Evolutionary conservation across 148 eudicot species (phyloP).

Genomic region (Gaultheria prostrata): DNA sequence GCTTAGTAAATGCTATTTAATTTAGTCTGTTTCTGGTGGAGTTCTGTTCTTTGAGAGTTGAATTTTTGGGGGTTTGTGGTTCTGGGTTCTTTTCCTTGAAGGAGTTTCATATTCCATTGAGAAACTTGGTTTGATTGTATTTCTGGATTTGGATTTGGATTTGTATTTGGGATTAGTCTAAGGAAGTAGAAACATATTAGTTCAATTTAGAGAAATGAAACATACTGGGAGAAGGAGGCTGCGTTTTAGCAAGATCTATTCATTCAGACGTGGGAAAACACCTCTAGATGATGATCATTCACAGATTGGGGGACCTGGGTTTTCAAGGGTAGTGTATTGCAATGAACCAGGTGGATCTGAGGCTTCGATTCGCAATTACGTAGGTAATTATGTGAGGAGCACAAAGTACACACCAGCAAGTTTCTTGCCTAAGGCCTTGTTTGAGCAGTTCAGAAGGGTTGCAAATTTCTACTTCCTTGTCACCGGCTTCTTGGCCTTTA

Average conservation of each 20-base stretch:
- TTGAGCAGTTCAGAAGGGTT: slow-evolving; percentile 98
- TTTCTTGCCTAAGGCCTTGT: slow-evolving; percentile 86
- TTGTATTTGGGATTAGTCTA: slow-evolving; percentile 12
- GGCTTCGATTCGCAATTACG: slow-evolving; percentile 37
- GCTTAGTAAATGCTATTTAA: background rate
- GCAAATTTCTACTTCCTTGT: slow-evolving; percentile 94
- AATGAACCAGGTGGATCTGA: slow-evolving; percentile 56
- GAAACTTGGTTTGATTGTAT: slow-evolving; percentile 14
- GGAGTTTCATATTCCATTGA: slow-evolving; percentile 14
- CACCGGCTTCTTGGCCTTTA: slow-evolving; percentile 62
- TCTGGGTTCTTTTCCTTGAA: slow-evolving; percentile 21
- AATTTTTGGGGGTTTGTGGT: slow-evolving; percentile 19
- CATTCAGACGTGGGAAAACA: slow-evolving; percentile 64
- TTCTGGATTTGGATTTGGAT: slow-evolving; percentile 15
- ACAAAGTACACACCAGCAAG: slow-evolving; percentile 77
- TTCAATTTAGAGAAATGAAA: slow-evolving; percentile 19
- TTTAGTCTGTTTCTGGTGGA: slow-evolving; percentile 13
- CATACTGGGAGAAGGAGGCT: slow-evolving; percentile 41
- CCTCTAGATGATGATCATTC: slow-evolving; percentile 49
- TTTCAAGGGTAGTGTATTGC: slow-evolving; percentile 72
- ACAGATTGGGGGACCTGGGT: slow-evolving; percentile 90
- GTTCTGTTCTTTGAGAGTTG: slow-evolving; percentile 15
- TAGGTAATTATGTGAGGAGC: slow-evolving; percentile 70
- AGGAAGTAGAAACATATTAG: background rate
- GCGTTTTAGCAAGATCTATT: slow-evolving; percentile 77